Percentiles rank a stretch among this genome's conserved stretches.
Evolutionary conservation across 768 basidiomycete species (phyloP).

Genomic region (Xerocomus potaroensis): DNA sequence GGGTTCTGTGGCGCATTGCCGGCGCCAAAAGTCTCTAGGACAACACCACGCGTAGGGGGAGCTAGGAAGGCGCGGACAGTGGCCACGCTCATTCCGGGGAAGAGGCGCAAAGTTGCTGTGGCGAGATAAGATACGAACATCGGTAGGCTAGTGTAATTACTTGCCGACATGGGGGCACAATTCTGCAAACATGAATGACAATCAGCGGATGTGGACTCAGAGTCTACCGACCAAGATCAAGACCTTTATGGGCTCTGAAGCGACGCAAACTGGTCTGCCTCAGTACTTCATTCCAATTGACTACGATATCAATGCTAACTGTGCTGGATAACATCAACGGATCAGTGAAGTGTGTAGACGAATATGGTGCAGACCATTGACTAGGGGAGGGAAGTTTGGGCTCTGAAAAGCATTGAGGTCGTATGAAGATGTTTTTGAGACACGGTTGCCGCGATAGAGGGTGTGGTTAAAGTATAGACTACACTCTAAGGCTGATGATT

Average conservation of each 20-base stretch:
- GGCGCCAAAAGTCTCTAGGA: conserved; percentile 88
- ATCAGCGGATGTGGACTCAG: conserved; percentile 10
- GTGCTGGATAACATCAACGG: conserved; percentile 1
- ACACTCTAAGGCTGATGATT: conserved; percentile 50
- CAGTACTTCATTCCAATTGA: conserved; percentile 86
- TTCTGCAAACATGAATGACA: conserved; percentile 36
- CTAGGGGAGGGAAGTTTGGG: conserved; percentile 78
- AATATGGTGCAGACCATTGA: conserved; percentile 51
- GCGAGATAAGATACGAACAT: conserved; percentile 12
- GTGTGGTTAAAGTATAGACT: conserved; percentile 89
- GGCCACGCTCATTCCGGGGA: conserved; percentile 77
- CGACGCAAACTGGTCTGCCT: conserved; percentile 74
- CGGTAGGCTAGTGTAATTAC: conserved; percentile 21
- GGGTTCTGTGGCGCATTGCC: conserved; percentile 86
- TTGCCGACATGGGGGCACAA: conserved; percentile 80
- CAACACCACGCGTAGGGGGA: conserved; percentile 73
- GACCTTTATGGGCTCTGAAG: conserved; percentile 80
- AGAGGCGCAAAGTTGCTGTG: conserved; percentile 77
- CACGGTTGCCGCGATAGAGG: conserved; percentile 81
- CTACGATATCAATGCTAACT: conserved; percentile 89
- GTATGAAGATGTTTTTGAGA: conserved; percentile 76
- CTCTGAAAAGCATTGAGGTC: conserved; percentile 82
- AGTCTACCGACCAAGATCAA: not conserved
- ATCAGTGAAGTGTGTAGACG: conserved; percentile 1
- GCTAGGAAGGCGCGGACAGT: conserved; percentile 74